These are phyloP conservation scores for Lichtheimia ramosa DNA, from an alignment of 371 early-diverging fungal genomes.

Conservation along the genomic window DNA sequence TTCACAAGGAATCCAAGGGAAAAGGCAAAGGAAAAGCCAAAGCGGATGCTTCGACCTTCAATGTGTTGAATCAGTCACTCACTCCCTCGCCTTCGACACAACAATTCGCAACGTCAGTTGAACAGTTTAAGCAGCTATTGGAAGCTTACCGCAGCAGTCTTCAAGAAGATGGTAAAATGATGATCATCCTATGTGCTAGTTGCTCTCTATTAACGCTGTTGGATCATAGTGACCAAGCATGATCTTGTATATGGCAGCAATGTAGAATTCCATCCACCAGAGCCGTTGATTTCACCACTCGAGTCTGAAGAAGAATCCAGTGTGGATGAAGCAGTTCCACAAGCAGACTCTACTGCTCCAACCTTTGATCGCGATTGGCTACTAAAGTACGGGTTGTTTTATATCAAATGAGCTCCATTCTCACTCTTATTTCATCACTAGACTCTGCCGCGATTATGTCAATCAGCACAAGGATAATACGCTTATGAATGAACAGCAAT, in stretches of 20 bases:
- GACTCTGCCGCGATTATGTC: slow-evolving; percentile 32
- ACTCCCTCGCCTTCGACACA: neutral
- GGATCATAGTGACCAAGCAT: neutral
- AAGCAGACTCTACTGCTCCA: neutral
- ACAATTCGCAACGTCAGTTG: slow-evolving; percentile 9
- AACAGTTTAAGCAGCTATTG: slow-evolving; percentile 15
- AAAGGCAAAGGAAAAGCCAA: slow-evolving; percentile 10
- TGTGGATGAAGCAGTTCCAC: neutral
- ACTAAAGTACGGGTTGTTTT: slow-evolving; percentile 24
- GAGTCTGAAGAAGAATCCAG: neutral
- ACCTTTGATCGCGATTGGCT: slow-evolving; percentile 54
- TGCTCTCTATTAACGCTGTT: neutral
- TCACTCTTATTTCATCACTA: slow-evolving; percentile 6
- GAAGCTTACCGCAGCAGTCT: slow-evolving; percentile 11
- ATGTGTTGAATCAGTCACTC: neutral
- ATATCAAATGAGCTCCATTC: neutral
- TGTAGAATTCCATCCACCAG: slow-evolving; percentile 12
- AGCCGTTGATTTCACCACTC: neutral
- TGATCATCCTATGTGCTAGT: neutral
- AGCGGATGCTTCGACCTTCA: neutral
- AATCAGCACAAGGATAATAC: slow-evolving; percentile 5
- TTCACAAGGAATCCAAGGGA: neutral
- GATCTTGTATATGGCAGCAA: slow-evolving; percentile 4
- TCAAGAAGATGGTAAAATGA: neutral
- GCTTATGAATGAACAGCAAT: slow-evolving; percentile 28